Percentiles rank a stretch among this genome's conserved stretches.
Conservation (phyloP, 2,329 filamentous ascomycete genomes). For the Colletotrichum higginsianum region DNA sequence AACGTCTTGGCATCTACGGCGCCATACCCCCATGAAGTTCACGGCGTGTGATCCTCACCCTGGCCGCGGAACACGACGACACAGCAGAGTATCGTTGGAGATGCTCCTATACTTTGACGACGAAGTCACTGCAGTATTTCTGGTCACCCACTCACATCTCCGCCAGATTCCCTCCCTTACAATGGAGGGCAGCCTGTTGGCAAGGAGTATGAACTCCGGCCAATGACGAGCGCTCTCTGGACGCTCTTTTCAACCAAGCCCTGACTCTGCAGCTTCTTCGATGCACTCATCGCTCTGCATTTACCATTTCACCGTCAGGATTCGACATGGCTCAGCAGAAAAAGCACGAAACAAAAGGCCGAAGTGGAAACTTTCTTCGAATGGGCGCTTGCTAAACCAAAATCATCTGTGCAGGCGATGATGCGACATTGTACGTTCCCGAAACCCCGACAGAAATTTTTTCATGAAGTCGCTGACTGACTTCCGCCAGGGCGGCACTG, state of each 20-base stretch:
- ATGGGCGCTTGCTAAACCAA: background rate
- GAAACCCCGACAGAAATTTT: conserved; percentile 1
- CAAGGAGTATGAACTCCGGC: conserved; percentile 5
- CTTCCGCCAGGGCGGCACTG: conserved; percentile 17
- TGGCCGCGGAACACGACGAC: background rate
- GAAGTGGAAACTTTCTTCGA: background rate
- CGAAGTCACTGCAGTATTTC: background rate
- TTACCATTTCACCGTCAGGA: background rate
- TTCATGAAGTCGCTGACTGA: conserved; percentile 16
- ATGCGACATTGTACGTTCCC: conserved; percentile 11
- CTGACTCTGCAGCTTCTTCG: conserved; percentile 6
- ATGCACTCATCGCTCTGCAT: conserved; percentile 4
- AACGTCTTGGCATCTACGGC: conserved; percentile 26
- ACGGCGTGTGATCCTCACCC: background rate
- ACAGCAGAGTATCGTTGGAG: background rate
- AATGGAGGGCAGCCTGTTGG: background rate
- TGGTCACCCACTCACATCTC: background rate
- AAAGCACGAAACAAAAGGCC: background rate
- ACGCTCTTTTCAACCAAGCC: conserved; percentile 5
- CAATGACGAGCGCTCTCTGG: conserved; percentile 6
- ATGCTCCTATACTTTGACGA: background rate
- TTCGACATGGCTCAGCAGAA: conserved; percentile 1
- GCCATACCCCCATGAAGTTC: background rate
- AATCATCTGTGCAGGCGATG: background rate
- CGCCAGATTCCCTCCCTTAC: background rate